A percentile compares a stretch with the other conserved stretches of the same genome.
Conservation (phyloP, 1,284 basidiomycete species). For the Singerocomus rubriflavus region DNA sequence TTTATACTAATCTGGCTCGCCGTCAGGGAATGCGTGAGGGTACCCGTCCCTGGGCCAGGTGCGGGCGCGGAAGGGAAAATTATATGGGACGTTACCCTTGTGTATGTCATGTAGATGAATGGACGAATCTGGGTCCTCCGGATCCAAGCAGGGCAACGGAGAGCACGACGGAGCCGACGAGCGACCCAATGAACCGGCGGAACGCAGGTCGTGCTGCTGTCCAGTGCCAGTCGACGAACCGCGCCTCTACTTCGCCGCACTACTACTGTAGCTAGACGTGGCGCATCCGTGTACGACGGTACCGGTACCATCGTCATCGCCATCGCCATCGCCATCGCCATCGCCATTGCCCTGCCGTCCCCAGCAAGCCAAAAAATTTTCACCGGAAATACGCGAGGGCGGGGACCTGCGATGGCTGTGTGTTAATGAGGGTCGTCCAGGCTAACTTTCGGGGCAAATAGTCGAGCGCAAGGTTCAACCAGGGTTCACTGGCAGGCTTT, state of each 20-base stretch:
- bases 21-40: slow-evolving; percentile 7
- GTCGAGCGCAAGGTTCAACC: slow-evolving; percentile 27
- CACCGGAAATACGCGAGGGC: slow-evolving; percentile 38
- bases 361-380: slow-evolving; percentile 32
- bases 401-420: slow-evolving; percentile 39
- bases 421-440: slow-evolving; percentile 34
- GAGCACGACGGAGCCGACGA: slow-evolving; percentile 26
- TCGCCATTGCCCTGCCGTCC: slow-evolving; percentile 16
- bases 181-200: slow-evolving; percentile 15
- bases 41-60: slow-evolving; percentile 26
- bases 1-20: slow-evolving; percentile 31
- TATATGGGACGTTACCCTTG: slow-evolving; percentile 21
- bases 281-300: slow-evolving; percentile 10
- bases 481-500: slow-evolving; percentile 30
- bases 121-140: slow-evolving; percentile 20
- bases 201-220: slow-evolving; percentile 10
- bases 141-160: slow-evolving; percentile 9
- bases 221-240: too few relatives aligned
- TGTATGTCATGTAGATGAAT: slow-evolving; percentile 20
- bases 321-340: too few relatives aligned
- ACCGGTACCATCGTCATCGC: slow-evolving; percentile 4
- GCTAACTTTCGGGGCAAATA: slow-evolving; percentile 34
- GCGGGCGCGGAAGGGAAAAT: slow-evolving; percentile 26
- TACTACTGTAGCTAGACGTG: too few relatives aligned
- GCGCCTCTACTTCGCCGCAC: too few relatives aligned